Base-by-base conservation (phyloP, 208 protist species). In the Trypanosoma scelopori region DNA sequence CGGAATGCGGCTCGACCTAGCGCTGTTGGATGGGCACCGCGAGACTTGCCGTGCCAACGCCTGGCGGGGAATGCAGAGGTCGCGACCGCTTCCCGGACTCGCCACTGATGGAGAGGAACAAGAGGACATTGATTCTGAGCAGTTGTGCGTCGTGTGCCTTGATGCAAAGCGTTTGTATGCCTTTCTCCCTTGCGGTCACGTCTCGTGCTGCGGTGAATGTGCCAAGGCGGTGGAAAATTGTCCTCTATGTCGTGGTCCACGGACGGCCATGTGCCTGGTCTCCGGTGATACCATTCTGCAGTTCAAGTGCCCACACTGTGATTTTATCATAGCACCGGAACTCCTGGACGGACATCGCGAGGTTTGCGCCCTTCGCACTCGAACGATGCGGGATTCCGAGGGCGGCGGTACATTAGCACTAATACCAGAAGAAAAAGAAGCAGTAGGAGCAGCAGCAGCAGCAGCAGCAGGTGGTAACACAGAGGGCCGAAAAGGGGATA, bases 181-280 rank as follows among this genome's bases (percentile, higher is more conserved):
- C 6, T 94, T 96, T 64, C 69, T 93, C n/a, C 91, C 91, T 16
- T 96, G 91, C 49, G 91, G 91, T 6, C 91, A 96, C 69, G 77
- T 92, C 13, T 69, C 76, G 43, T 88, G 81, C 66, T 94, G 91
- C 50, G 51, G 57, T 28, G 72, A 66, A 42, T 94, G 91, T 73
- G 82, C 69, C 42, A 74, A 70, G 49, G 57, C 51, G 35, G 63
- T 94, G 30, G 71, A 86, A 30, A 49, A 48, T 27, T 96, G 91
- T 57, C 88, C 91, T 0, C n/a, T 96, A 3, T 96, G 91, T 53
- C 83, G 91, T 18, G 58, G 74, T 23, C 72, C 76, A 35, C 82
- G 84, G 27, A 53, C 53, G 22, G 84, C 63, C 3, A 65, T 90
- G 0, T 93, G 89, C 62, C 56, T 80, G 35, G 85, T 94, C 9